These are phyloP conservation scores for Xenoacremonium recifei DNA, from an alignment of 2,329 filamentous ascomycete genomes.

Conservation along the genomic window DNA sequence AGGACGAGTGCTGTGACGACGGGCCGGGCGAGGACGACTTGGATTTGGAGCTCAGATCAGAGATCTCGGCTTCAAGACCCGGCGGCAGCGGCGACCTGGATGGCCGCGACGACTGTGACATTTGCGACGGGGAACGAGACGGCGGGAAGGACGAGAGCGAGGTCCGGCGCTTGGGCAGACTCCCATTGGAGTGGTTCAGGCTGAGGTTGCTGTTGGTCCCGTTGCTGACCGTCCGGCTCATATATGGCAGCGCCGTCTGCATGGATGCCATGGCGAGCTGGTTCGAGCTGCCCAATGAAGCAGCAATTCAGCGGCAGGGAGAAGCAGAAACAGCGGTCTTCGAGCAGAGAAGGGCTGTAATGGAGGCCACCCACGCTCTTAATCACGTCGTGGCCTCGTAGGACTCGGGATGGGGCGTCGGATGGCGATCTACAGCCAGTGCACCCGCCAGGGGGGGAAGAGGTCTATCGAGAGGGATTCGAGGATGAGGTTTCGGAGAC, in stretches of 20 bases:
- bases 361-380: too few species aligned
- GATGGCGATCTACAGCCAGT: too few species aligned
- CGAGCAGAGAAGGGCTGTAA: too few species aligned
- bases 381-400: too few species aligned
- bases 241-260: constrained; percentile 40
- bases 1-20: constrained; percentile 60
- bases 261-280: constrained; percentile 24
- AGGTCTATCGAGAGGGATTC: too few species aligned
- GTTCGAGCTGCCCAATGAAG: too few species aligned
- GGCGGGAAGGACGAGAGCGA: constrained; percentile 66
- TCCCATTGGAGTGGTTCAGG: constrained; percentile 33
- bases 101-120: constrained; percentile 53
- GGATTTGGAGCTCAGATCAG: constrained; percentile 58
- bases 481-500: too few species aligned
- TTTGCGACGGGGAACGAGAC: constrained; percentile 56
- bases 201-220: constrained; percentile 29
- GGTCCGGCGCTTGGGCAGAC: constrained; percentile 38
- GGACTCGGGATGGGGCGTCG: too few species aligned
- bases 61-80: constrained; percentile 52
- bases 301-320: too few species aligned
- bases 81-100: constrained; percentile 55
- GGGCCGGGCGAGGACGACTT: constrained; percentile 60
- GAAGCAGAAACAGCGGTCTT: too few species aligned
- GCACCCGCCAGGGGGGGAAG: too few species aligned
- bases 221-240: constrained; percentile 33